Percentiles rank a stretch among this genome's conserved stretches.
These are phyloP conservation scores for Macrolepiota fuliginosa DNA, from an alignment of 768 basidiomycete species.

Conservation along the genomic window DNA sequence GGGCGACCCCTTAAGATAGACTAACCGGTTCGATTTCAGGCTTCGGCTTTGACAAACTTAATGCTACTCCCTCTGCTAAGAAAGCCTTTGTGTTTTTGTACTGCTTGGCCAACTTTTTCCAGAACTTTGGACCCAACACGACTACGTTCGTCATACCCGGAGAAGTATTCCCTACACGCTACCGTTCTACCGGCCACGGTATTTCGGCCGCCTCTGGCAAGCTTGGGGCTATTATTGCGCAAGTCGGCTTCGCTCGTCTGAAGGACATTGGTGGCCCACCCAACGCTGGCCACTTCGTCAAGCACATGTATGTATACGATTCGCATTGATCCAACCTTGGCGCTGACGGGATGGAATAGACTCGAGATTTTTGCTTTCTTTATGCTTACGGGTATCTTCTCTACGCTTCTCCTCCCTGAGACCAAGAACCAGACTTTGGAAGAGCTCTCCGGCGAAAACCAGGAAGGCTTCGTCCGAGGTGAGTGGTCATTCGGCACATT, in stretches of 20 bases:
- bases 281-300: constrained; percentile 43
- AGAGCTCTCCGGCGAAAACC: constrained; percentile 71
- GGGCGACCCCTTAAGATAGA: not conserved
- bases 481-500: not conserved
- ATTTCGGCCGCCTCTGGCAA: constrained; percentile 84
- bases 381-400: constrained; percentile 84
- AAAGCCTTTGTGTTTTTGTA: constrained; percentile 81
- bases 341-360: constrained; percentile 27
- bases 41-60: constrained; percentile 64
- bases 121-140: constrained; percentile 82
- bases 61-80: constrained; percentile 31
- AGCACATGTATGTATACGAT: constrained; percentile 58
- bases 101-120: constrained; percentile 87
- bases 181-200: constrained; percentile 83
- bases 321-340: not conserved
- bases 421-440: constrained; percentile 68
- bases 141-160: constrained; percentile 83
- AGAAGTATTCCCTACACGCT: constrained; percentile 86
- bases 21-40: constrained; percentile 33
- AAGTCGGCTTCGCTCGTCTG: constrained; percentile 72
- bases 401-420: constrained; percentile 78
- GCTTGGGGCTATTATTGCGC: constrained; percentile 77
- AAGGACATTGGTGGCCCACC: constrained; percentile 62
- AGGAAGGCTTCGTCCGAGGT: constrained; percentile 54
- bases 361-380: constrained; percentile 82